phyloP scores from a whole-genome alignment of 768 basidiomycete genomes.

The Tulasnella sp. region DNA sequence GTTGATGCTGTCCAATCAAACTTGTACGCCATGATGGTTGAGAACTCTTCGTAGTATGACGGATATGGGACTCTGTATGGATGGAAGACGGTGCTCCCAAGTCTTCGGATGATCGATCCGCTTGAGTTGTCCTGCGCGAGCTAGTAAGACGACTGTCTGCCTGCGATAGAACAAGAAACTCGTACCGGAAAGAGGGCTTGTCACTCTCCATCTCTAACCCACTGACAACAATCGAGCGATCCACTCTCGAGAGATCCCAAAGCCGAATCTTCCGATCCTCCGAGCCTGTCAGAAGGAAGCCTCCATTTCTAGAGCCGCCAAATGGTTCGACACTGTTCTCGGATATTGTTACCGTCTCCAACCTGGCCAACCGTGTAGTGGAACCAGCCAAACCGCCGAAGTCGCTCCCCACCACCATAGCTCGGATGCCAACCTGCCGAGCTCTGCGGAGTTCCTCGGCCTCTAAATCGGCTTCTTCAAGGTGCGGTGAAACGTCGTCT shows the following conservation, averaged over 20 bases:
- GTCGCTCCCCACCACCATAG: conserved; percentile 66
- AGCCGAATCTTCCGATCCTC: conserved; percentile 83
- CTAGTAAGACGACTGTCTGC: background rate
- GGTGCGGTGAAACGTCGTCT: conserved; percentile 24
- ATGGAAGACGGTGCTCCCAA: conserved; percentile 6
- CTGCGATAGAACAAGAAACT: background rate
- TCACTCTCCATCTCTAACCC: conserved; percentile 74
- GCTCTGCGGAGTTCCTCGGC: conserved; percentile 29
- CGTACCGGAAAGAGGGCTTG: conserved; percentile 70
- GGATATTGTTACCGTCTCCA: background rate
- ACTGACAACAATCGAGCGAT: conserved; percentile 73
- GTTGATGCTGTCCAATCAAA: conserved; percentile 75
- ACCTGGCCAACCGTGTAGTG: conserved; percentile 16
- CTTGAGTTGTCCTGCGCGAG: conserved; percentile 11
- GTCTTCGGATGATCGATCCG: conserved; percentile 16
- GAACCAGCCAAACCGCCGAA: conserved; percentile 56
- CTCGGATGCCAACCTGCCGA: conserved; percentile 59
- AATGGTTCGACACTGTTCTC: background rate
- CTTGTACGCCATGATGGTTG: conserved; percentile 72
- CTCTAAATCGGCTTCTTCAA: conserved; percentile 20
- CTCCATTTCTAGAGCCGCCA: conserved; percentile 39
- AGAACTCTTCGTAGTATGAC: conserved; percentile 48
- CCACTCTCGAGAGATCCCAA: conserved; percentile 77
- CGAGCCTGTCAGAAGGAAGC: conserved; percentile 83
- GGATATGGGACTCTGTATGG: conserved; percentile 27